Evolutionary conservation across 768 basidiomycete species (phyloP).

Genomic region (Tephrocybe sp.): DNA sequence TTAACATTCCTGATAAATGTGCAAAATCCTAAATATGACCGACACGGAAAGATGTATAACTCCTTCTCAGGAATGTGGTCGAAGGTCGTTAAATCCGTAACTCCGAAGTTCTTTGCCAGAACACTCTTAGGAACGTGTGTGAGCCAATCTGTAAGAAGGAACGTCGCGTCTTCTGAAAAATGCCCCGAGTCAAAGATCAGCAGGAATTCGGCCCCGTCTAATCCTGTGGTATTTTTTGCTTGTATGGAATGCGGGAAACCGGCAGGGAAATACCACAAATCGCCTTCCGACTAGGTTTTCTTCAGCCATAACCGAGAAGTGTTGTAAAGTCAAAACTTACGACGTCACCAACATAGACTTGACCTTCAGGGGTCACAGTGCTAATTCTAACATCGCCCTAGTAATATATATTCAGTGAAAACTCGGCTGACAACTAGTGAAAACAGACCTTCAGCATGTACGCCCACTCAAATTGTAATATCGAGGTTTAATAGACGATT

Average conservation of each 20-base stretch:
- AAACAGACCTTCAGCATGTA: slow-evolving; percentile 47
- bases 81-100: slow-evolving; percentile 40
- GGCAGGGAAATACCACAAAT: slow-evolving; percentile 62
- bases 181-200: slow-evolving; percentile 41
- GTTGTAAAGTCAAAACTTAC: slow-evolving; percentile 28
- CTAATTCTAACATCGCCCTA: slow-evolving; percentile 48
- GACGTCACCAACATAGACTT: slow-evolving; percentile 52
- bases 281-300: slow-evolving; percentile 26
- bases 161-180: slow-evolving; percentile 61
- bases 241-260: slow-evolving; percentile 59
- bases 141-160: slow-evolving; percentile 67
- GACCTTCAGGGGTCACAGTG: slow-evolving; percentile 51
- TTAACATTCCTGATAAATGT: not conserved
- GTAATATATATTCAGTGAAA: too few species aligned
- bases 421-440: not conserved
- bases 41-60: slow-evolving; percentile 53
- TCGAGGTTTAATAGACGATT: not conserved
- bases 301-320: not conserved
- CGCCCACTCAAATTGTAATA: slow-evolving; percentile 39
- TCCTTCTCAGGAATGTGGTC: slow-evolving; percentile 53
- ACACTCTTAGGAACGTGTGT: slow-evolving; percentile 52
- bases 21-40: not conserved
- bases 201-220: slow-evolving; percentile 52
- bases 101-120: slow-evolving; percentile 65
- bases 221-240: slow-evolving; percentile 43